Evolutionary conservation across 2,329 filamentous ascomycete species (phyloP).

Genomic region (Fusarium napiforme): DNA sequence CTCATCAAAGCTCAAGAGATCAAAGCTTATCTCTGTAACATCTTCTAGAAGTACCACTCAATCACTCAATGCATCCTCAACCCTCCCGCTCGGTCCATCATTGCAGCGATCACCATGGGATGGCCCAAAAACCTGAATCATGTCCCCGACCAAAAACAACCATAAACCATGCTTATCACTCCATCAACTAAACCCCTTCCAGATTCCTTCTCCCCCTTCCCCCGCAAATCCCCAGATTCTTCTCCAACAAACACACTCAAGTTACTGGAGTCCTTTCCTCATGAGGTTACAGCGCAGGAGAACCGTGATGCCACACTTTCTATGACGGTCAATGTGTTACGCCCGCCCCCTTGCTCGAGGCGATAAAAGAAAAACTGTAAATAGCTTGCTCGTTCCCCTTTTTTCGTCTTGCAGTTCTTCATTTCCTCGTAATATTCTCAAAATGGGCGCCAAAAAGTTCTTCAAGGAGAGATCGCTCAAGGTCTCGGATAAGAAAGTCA

Average conservation of each 20-base stretch:
- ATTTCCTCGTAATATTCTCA: neutral
- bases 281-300: slow-evolving; percentile 24
- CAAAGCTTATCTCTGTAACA: neutral
- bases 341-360: neutral
- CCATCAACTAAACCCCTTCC: slow-evolving; percentile 7
- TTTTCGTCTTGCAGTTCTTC: neutral
- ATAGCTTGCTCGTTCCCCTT: slow-evolving; percentile 7
- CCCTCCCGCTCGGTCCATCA: slow-evolving; percentile 35
- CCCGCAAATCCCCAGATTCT: slow-evolving; percentile 38
- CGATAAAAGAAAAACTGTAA: slow-evolving; percentile 21
- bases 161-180: slow-evolving; percentile 6
- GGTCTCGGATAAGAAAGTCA: slow-evolving; percentile 55
- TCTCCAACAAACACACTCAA: slow-evolving; percentile 31
- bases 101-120: slow-evolving; percentile 19
- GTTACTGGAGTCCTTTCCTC: slow-evolving; percentile 18
- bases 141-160: slow-evolving; percentile 1
- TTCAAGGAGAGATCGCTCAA: slow-evolving; percentile 58
- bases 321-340: slow-evolving; percentile 18
- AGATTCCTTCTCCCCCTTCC: neutral
- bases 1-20: too few species aligned
- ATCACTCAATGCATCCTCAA: neutral
- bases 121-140: slow-evolving; percentile 19
- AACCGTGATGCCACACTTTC: slow-evolving; percentile 17
- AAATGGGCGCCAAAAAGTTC: slow-evolving; percentile 59
- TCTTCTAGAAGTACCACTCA: neutral